Base-by-base conservation (phyloP, 2,329 filamentous ascomycete species). In the Pseudogymnoascus sp. region DNA sequence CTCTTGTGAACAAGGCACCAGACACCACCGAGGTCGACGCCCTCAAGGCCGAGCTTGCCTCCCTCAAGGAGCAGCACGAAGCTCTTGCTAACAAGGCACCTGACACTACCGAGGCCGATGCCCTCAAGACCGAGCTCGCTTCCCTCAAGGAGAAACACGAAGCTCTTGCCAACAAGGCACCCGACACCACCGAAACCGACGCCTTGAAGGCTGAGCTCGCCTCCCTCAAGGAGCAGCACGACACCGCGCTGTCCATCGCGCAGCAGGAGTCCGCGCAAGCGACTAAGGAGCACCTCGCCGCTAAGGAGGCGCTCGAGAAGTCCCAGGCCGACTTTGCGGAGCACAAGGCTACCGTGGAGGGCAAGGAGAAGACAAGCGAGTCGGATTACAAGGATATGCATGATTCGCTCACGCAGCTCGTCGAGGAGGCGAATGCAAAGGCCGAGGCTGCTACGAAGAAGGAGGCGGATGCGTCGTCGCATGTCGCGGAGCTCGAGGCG, bases 301-400 rank as follows among this genome's bases (percentile, higher is more conserved):
- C 67, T 3, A 72, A 72, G 35, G 56, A 65, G 19, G 61, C 66
- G 65, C 71, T 85, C 1, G 75, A 77, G 50, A 73, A 82, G 62
- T 73, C 76, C 1, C 75, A 80, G 65, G 82, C 83, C 72, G 82
- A 85, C 61, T 75, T 86, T 0, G 80, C 83, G 65, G 78, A 81
- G 6, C 75, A 80, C 68, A 79, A 78, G 72, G 76, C 79, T 22
- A 80, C 83, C 67, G 78, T 79, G 2, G 79, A 81, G 10, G 78
- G 79, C 10, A 80, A 79, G 71, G 70, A 77, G 61, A 84, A 84
- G 79, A 83, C 79, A n/a, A 77, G 81, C 56, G 77, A 79, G 72
- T 78, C 80, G n/a, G 83, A 86, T 71, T 86, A 85, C 73, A 80
- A 82, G 70, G 84, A 86, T 66, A 82, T 88, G 76, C 82, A 84